Evolutionary conservation across 2,329 filamentous ascomycete species (phyloP), one percentile per base, ranked within the genome.

Genomic region (Ophiostoma himal-ulmi): DNA sequence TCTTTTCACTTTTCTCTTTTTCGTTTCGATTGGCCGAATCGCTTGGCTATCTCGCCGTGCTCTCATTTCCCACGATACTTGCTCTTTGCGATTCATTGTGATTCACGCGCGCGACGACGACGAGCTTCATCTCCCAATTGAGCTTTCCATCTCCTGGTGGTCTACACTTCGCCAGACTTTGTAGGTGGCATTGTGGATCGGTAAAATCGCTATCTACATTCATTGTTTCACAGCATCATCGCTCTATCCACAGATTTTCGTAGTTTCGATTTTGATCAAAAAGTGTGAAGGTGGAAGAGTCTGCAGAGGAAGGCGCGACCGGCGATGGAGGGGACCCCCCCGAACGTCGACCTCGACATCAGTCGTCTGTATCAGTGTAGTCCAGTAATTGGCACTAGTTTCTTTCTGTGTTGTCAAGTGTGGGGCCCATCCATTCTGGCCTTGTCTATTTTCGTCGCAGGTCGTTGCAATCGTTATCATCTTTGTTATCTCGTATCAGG

Each of bases 341-440:
- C 57, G 57, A 62, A 62, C 34, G 11, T 34, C 57, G 26, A 62
- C 26, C 34, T 62, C 57, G 26, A 34, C 57, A 30, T 62, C 26
- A 8, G 57, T 62, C 57, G 57, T 62, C 57, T 62, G 57, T 62
- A 62, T 62, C 57, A 62, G 57, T n/a, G 52, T 4, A n/a, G n/a
- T 17, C 44, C 17, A 20, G 41, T 44, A 44, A 17, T 48, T 48
- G 11, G 44, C n/a, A 5, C 44, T 20, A 48, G 17, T 44, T 20
- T 57, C 52, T 13, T 22, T 62, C 26, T 34, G 57, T 62, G 57
- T 62, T 62, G 57, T 62, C 57, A 34, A 7, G 14, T 14, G 57
- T 62, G 57, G 57, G 44, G n/a, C 6, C 52, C 20, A n/a, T 48
- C 44, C 10, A 22, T 13, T 26, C 52, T 57, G 52, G 52, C 52